phyloP scores from a whole-genome alignment of 805 yeast genomes.

The Candida insectalens region DNA sequence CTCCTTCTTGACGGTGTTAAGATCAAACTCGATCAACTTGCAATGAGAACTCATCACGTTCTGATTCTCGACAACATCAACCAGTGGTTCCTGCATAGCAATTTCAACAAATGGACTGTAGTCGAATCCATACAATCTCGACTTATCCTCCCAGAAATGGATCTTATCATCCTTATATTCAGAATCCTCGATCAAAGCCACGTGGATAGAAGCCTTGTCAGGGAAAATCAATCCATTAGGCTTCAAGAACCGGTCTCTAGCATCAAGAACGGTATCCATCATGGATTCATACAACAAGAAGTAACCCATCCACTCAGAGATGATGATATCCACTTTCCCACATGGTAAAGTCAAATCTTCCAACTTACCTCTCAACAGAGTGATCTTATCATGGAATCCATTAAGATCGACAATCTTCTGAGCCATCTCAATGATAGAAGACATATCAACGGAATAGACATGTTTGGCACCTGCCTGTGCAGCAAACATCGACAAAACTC shows the following conservation, averaged over 20 bases:
- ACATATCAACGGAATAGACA: conserved; percentile 96
- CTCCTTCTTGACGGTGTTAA: conserved; percentile 78
- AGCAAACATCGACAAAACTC: conserved; percentile 95
- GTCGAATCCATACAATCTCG: conserved; percentile 83
- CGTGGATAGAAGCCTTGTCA: conserved; percentile 80
- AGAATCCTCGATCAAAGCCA: conserved; percentile 90
- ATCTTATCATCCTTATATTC: conserved; percentile 87
- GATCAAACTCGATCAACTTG: conserved; percentile 71
- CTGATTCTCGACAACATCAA: conserved; percentile 80
- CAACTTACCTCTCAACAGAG: conserved; percentile 82
- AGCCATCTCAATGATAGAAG: conserved; percentile 96
- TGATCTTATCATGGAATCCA: conserved; percentile 79
- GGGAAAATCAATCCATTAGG: conserved; percentile 91
- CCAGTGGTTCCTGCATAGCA: conserved; percentile 90
- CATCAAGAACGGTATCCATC: conserved; percentile 92
- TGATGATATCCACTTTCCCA: conserved; percentile 84
- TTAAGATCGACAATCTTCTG: conserved; percentile 73
- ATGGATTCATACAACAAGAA: conserved; percentile 91
- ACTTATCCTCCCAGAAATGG: conserved; percentile 78
- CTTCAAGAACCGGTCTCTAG: conserved; percentile 81
- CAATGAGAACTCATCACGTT: conserved; percentile 65
- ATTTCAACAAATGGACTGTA: conserved; percentile 81
- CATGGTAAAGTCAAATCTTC: conserved; percentile 88
- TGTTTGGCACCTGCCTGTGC: conserved; percentile 98
- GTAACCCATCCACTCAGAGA: conserved; percentile 99